A percentile compares a stretch with the other conserved stretches of the same genome.
Evolutionary conservation across 495 filamentous ascomycete genomes (phyloP).

Genomic region (Paragyromitra xinjiangensis): DNA sequence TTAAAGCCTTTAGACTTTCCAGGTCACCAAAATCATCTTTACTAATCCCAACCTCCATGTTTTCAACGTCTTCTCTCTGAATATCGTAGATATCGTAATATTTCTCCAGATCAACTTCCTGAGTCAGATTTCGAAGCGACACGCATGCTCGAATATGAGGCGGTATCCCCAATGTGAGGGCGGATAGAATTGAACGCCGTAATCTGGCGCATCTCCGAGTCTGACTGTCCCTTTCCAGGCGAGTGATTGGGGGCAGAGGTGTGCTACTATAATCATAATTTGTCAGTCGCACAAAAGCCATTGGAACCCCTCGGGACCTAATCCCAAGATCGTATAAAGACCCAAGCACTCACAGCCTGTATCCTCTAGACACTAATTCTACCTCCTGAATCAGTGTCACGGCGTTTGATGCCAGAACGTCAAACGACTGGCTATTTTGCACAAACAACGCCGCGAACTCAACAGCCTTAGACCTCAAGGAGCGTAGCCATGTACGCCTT

Average conservation of each 20-base stretch:
- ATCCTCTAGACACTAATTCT: constrained; percentile 92
- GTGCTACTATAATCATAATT: constrained; percentile 68
- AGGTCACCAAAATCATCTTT: constrained; percentile 73
- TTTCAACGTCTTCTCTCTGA: constrained; percentile 75
- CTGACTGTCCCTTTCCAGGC: constrained; percentile 80
- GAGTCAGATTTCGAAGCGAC: constrained; percentile 73
- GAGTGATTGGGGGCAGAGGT: constrained; percentile 82
- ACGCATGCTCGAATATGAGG: constrained; percentile 73
- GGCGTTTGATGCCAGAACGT: constrained; percentile 79
- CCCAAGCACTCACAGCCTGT: constrained; percentile 74
- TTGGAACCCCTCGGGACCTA: constrained; percentile 7
- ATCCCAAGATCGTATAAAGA: constrained; percentile 40
- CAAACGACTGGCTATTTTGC: constrained; percentile 79
- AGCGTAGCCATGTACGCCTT: constrained; percentile 84
- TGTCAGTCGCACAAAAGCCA: constrained; percentile 59
- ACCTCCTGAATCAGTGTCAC: constrained; percentile 94
- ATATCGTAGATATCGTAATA: constrained; percentile 94
- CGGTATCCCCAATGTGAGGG: constrained; percentile 73
- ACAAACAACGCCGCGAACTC: constrained; percentile 77
- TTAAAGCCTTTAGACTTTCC: constrained; percentile 81
- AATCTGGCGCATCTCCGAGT: constrained; percentile 79
- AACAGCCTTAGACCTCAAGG: constrained; percentile 78
- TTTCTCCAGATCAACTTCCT: constrained; percentile 82
- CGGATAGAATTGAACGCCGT: constrained; percentile 74
- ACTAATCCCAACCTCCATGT: constrained; percentile 70